Percentiles rank a stretch among this genome's conserved stretches.
Conservation (phyloP, 2,329 filamentous ascomycete species). For the Cladosporium velox region DNA sequence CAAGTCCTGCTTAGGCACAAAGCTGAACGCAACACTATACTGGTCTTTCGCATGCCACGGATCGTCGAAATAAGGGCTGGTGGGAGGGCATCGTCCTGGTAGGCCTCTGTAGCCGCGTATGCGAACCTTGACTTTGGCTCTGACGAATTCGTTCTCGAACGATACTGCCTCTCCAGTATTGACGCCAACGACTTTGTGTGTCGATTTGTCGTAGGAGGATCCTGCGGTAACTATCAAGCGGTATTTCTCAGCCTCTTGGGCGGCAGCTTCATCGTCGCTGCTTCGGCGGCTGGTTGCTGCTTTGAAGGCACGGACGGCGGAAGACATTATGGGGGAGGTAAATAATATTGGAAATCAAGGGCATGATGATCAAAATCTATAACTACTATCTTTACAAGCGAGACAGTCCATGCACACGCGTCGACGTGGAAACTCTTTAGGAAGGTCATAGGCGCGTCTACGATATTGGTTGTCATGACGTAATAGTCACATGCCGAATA, state of each 20-base stretch:
- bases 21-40: slow-evolving; percentile 79
- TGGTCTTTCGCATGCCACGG: slow-evolving; percentile 72
- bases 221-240: slow-evolving; percentile 80
- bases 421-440: slow-evolving; percentile 1
- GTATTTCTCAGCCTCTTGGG: slow-evolving; percentile 60
- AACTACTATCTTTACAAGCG: not conserved
- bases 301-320: slow-evolving; percentile 29
- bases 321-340: slow-evolving; percentile 26
- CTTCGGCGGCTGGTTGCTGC: slow-evolving; percentile 17
- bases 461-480: not conserved
- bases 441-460: slow-evolving; percentile 1
- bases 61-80: slow-evolving; percentile 74
- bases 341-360: too few species aligned
- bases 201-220: slow-evolving; percentile 67
- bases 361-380: slow-evolving; percentile 4
- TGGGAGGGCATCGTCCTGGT: slow-evolving; percentile 65
- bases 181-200: slow-evolving; percentile 71
- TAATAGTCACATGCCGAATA: not conserved
- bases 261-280: slow-evolving; percentile 38
- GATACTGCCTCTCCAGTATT: slow-evolving; percentile 65
- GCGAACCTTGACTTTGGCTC: slow-evolving; percentile 72
- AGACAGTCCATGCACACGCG: slow-evolving; percentile 6
- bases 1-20: slow-evolving; percentile 68
- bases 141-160: slow-evolving; percentile 65
- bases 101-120: slow-evolving; percentile 67